phyloP scores from a whole-genome alignment of 202 grass and related monocot genomes.

The Setaria viridis region DNA sequence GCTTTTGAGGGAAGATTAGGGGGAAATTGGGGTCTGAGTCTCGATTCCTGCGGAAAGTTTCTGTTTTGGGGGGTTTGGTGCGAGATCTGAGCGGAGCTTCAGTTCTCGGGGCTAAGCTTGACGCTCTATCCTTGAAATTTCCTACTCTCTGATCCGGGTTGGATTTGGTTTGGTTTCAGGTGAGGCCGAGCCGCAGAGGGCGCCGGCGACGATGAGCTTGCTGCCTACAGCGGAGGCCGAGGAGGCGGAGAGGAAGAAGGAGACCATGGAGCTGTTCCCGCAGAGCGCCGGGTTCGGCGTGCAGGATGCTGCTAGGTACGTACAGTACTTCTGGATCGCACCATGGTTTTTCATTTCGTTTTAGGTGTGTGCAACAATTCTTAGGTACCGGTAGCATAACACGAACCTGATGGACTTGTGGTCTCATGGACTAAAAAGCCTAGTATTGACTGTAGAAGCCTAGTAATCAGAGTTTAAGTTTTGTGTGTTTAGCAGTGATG shows the following conservation, averaged over 20 bases:
- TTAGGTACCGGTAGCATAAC: neutral
- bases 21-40: neutral
- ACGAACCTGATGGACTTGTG: neutral
- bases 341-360: slow-evolving; percentile 7
- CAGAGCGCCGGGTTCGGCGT: slow-evolving; percentile 64
- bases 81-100: slow-evolving; percentile 46
- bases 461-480: neutral
- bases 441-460: neutral
- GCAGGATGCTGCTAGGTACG: slow-evolving; percentile 47
- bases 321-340: slow-evolving; percentile 25
- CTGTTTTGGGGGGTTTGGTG: neutral
- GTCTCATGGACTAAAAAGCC: neutral
- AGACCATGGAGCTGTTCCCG: slow-evolving; percentile 86
- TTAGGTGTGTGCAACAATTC: neutral
- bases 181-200: slow-evolving; percentile 42
- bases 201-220: slow-evolving; percentile 51
- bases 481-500: no score
- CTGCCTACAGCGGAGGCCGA: slow-evolving; percentile 47
- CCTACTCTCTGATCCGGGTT: slow-evolving; percentile 16
- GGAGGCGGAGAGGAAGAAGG: slow-evolving; percentile 50
- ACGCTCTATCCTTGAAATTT: neutral
- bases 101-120: neutral
- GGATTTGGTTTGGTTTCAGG: slow-evolving; percentile 52
- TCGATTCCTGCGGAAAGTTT: neutral
- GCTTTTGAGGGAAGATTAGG: neutral